Base-by-base conservation (phyloP, 805 yeast genomes). In the Kuraishia ogatae region DNA sequence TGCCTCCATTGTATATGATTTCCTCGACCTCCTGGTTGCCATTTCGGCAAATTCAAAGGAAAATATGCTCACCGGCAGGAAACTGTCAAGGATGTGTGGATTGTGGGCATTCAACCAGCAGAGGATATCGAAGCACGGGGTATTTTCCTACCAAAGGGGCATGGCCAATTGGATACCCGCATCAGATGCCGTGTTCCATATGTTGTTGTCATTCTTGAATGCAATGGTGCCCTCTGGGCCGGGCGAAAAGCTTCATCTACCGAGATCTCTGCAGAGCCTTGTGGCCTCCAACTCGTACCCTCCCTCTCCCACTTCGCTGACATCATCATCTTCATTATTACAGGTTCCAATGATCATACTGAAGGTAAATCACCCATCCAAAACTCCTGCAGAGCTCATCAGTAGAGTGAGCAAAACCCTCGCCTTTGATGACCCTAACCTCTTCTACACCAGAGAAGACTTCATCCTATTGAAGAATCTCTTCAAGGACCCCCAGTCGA, bases 1-100 rank as follows among this genome's bases (percentile, higher is more conserved):
- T 70, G 96, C 96, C 0, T 85, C 94, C 1, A 89, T 92, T 3
- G 93, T 89, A 3, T 89, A 88, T 66, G 96, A 89, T 65, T 92
- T 90, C 63, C 79, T 90, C 62, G 97, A 91, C 64, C 75, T 91
- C 39, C 71, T 92, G 50, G 87, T 89, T 11, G 78, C 90, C 11
- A 70, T 91, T 48, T 84, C 96, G 0, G 82, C 96, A 10, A 87
- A 89, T 68, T 83, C 96, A 2, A 86, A 83, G 61, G 81, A 83
- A 48, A 89, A 90, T 63, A 83, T 86, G 63, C 71, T 91, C 75
- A 82, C 88, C 63, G 96, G 94, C 0, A 77, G 91, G 51, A 89
- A 89, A 64, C 78, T 91, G 19, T 77, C 94, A 13, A 84, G 87
- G 60, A 79, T 91, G 82, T 85, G 93, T 47, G 92, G 93, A 7